Evolutionary conservation across 768 basidiomycete species (phyloP), one percentile per base, ranked within the genome.

Genomic region (Boletus sp.): DNA sequence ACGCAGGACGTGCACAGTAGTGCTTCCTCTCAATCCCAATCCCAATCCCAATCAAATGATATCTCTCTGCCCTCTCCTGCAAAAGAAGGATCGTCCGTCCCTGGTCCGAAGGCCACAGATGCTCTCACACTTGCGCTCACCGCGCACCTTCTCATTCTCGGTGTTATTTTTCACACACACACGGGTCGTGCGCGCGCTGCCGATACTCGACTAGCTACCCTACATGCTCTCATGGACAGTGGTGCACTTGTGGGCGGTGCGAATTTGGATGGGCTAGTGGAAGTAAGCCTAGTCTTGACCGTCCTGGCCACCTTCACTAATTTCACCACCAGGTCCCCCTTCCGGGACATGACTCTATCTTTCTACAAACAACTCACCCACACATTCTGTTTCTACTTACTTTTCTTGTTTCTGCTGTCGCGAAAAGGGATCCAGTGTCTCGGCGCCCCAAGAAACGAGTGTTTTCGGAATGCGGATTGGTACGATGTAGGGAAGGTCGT

Each of bases 361-460:
- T 74, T 45, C 64, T 90, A 6, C 82, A 82, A 41, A 78, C 79
- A 3, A 90, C 89, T 7, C 88, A 90, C 61, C 89, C 90, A 0
- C 80, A 85, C 5, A 70, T 86, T 2, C 62, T 91, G 0, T 86
- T 83, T 59, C 68, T 82, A 12, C 76, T 91, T 5, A 84, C 83
- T 0, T 91, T 86, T 67, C 80, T 91, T 5, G 73, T 90, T 40
- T 87, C 83, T 61, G 79, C 81, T 5, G 74, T 82, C 1, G 81
- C 86, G 0, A 89, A 90, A 63, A 81, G 87, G 14, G 89, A 92
- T 64, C 80, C 85, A 0, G 82, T 87, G 0, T 91, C 89, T 40
- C 78, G 87, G 28, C 86, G 83, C 52, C 90, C 90, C 4, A 89
- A 86, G 73, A 79, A 86, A 56, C 84, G 82, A 47, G 73, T 88